Percentiles rank a stretch among this genome's conserved stretches.
Evolutionary conservation across 2,329 filamentous ascomycete genomes (phyloP).

Genomic region (Aspergillus pseudoglaucus): DNA sequence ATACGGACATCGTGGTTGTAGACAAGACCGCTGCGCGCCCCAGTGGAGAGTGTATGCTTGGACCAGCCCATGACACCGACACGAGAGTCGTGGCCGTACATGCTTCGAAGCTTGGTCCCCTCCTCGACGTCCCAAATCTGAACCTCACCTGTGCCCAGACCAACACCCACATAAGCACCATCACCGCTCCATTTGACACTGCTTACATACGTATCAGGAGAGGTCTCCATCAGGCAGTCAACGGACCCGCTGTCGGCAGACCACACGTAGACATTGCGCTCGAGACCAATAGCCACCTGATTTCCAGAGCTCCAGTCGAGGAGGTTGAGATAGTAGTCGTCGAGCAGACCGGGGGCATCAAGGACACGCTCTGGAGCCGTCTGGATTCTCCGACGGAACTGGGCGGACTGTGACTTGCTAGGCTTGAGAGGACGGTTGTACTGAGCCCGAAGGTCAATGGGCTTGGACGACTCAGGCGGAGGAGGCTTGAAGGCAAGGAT

Average conservation of each 20-base stretch:
- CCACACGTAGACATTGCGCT: slow-evolving; percentile 97
- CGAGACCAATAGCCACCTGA: slow-evolving; percentile 94
- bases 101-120: slow-evolving; percentile 89
- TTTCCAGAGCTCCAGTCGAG: slow-evolving; percentile 97
- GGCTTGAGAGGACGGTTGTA: slow-evolving; percentile 95
- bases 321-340: slow-evolving; percentile 98
- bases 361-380: slow-evolving; percentile 94
- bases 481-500: slow-evolving; percentile 98
- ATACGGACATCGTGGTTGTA: slow-evolving; percentile 99
- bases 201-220: slow-evolving; percentile 88
- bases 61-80: slow-evolving; percentile 99
- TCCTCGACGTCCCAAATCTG: slow-evolving; percentile 99
- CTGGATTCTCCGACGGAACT: slow-evolving; percentile 84
- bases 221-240: slow-evolving; percentile 79
- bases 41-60: slow-evolving; percentile 94
- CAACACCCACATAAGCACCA: slow-evolving; percentile 91
- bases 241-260: slow-evolving; percentile 90
- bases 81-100: slow-evolving; percentile 94
- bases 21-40: slow-evolving; percentile 87
- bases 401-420: slow-evolving; percentile 64
- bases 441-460: slow-evolving; percentile 92
- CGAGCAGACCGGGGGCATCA: slow-evolving; percentile 89
- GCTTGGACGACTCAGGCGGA: slow-evolving; percentile 95
- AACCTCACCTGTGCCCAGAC: slow-evolving; percentile 89
- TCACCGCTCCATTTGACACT: slow-evolving; percentile 99